A percentile compares a stretch with the other conserved stretches of the same genome.
Evolutionary conservation across 805 yeast genomes (phyloP).

Genomic region (Wickerhamomyces ciferrii): DNA sequence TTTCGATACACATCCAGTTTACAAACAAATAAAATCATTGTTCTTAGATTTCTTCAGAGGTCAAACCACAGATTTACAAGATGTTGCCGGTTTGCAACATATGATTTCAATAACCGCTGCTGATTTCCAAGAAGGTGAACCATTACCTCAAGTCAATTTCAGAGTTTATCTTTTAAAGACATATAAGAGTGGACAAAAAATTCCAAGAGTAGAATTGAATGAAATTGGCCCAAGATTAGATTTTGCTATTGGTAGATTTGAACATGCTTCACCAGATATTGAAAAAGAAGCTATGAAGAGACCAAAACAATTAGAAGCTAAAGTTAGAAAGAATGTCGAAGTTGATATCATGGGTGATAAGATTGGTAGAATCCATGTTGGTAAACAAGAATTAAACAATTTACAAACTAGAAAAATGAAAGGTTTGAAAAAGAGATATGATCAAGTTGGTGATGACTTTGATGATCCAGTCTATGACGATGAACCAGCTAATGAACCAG

Average conservation of each 20-base stretch:
- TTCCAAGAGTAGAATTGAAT: slow-evolving; percentile 90
- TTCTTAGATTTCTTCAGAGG: slow-evolving; percentile 91
- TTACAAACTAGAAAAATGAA: slow-evolving; percentile 98
- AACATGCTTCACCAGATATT: slow-evolving; percentile 77
- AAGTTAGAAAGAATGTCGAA: slow-evolving; percentile 82
- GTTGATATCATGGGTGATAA: slow-evolving; percentile 92
- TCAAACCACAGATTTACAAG: slow-evolving; percentile 73
- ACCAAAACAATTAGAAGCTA: slow-evolving; percentile 78
- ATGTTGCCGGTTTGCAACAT: slow-evolving; percentile 92
- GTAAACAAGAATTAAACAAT: slow-evolving; percentile 85
- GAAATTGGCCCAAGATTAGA: slow-evolving; percentile 96
- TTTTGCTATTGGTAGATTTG: slow-evolving; percentile 85
- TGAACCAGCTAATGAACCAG: slow-evolving; percentile 36
- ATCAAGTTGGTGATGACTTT: slow-evolving; percentile 55
- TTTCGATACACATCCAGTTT: slow-evolving; percentile 85
- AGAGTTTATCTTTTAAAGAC: slow-evolving; percentile 88
- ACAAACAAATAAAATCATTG: slow-evolving; percentile 78
- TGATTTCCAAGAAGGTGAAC: slow-evolving; percentile 62
- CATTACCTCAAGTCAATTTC: slow-evolving; percentile 78
- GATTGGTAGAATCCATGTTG: slow-evolving; percentile 93
- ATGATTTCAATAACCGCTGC: slow-evolving; percentile 79
- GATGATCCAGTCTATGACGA: slow-evolving; percentile 45
- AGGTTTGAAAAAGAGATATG: slow-evolving; percentile 86
- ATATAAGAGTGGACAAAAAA: slow-evolving; percentile 74
- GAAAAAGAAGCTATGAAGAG: slow-evolving; percentile 82